A percentile compares a stretch with the other conserved stretches of the same genome.
Conservation (phyloP, 2,329 filamentous ascomycete species). For the Whalleya microplaca region DNA sequence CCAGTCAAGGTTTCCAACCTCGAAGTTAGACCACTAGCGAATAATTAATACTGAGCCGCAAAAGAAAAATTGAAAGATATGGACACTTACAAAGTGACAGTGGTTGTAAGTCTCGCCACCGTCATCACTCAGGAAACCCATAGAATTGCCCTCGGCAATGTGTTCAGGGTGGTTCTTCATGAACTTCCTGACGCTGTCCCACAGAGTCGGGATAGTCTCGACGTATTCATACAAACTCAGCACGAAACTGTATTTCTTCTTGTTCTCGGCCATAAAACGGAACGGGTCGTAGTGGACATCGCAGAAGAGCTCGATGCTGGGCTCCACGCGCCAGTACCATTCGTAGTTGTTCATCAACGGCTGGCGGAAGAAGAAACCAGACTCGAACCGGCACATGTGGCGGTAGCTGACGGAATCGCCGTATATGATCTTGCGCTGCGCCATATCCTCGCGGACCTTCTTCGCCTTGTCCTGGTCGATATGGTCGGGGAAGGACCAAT, state of each 20-base stretch:
- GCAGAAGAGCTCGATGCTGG: constrained; percentile 94
- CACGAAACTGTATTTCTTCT: constrained; percentile 98
- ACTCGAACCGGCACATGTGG: constrained; percentile 99
- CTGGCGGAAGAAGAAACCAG: constrained; percentile 98
- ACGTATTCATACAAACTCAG: constrained; percentile 95
- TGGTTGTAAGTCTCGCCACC: constrained; percentile 91
- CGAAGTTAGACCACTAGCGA: constrained; percentile 94
- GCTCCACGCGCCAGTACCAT: constrained; percentile 99
- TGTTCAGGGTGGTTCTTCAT: constrained; percentile 90
- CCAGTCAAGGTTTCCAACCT: constrained; percentile 93
- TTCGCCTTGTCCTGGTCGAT: constrained; percentile 94
- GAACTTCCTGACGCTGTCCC: constrained; percentile 95
- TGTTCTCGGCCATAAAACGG: constrained; percentile 92
- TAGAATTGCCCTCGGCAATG: constrained; percentile 79
- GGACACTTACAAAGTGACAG: constrained; percentile 84
- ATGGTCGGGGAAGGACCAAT: constrained; percentile 96
- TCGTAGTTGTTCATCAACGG: constrained; percentile 93
- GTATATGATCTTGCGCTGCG: constrained; percentile 93
- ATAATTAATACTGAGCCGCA: constrained; percentile 31
- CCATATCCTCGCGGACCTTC: constrained; percentile 93
- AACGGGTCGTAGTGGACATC: constrained; percentile 96
- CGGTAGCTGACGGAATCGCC: constrained; percentile 96
- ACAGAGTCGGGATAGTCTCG: constrained; percentile 94
- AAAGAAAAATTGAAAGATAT: neutral
- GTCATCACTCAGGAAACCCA: constrained; percentile 91